phyloP scores from a whole-genome alignment of 768 basidiomycete species.

The Boletus sp. region DNA sequence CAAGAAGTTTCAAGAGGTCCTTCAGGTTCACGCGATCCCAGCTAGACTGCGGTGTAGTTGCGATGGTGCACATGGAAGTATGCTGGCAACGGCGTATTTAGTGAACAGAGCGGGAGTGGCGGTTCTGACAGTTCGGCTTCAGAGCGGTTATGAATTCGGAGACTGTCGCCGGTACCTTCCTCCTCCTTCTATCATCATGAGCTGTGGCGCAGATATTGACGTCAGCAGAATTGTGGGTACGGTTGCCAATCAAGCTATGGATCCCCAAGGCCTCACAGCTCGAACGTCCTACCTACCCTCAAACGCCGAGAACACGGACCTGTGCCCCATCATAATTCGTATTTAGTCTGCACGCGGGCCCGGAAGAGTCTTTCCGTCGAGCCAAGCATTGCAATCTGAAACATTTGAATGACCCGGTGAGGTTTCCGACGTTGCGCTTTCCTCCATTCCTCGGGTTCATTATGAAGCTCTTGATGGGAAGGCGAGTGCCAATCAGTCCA shows the following conservation, averaged over 20 bases:
- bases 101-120: neutral
- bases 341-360: neutral
- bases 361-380: neutral
- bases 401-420: neutral
- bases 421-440: neutral
- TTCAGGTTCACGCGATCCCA: constrained; percentile 5
- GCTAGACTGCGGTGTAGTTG: constrained; percentile 17
- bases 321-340: neutral
- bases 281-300: neutral
- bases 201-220: neutral
- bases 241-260: neutral
- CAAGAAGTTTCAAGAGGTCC: neutral
- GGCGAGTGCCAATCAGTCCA: neutral
- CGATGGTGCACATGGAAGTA: constrained; percentile 1
- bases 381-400: neutral
- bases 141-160: neutral
- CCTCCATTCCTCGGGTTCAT: neutral
- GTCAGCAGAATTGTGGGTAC: neutral
- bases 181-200: neutral
- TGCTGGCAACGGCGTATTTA: neutral
- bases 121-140: neutral
- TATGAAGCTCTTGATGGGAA: neutral
- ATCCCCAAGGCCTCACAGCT: neutral
- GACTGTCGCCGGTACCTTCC: neutral
- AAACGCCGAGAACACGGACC: constrained; percentile 16